Percentiles rank a stretch among this genome's conserved stretches.
These are phyloP conservation scores for Komagataella kurtzmanii DNA, from an alignment of 805 yeast genomes.

Conservation along the genomic window DNA sequence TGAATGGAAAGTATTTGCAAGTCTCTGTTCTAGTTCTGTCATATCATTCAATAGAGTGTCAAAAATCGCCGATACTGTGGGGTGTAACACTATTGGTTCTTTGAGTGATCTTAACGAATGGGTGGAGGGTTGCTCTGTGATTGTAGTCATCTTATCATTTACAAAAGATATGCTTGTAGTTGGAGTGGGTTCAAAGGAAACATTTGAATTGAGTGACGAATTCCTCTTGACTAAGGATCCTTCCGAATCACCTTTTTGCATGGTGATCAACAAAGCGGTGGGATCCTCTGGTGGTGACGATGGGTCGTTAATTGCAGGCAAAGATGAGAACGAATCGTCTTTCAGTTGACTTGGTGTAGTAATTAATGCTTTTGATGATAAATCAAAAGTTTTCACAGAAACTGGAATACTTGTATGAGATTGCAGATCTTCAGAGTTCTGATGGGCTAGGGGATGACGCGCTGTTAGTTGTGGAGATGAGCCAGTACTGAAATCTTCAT, in stretches of 20 bases:
- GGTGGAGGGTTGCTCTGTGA: background rate
- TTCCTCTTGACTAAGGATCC: background rate
- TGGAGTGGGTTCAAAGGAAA: background rate
- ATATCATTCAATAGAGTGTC: background rate
- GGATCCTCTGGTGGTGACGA: background rate
- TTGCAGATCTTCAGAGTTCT: background rate
- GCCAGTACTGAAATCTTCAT: background rate
- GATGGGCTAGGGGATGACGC: background rate
- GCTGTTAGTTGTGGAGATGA: background rate
- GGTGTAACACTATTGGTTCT: background rate
- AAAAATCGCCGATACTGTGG: background rate
- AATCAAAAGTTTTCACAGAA: slow-evolving; percentile 25
- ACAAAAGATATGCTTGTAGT: background rate
- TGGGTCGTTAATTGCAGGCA: background rate
- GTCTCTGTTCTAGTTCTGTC: background rate
- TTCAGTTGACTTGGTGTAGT: slow-evolving; percentile 51
- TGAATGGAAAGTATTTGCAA: background rate
- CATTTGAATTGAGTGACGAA: background rate
- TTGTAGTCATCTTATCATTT: background rate
- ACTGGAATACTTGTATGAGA: background rate
- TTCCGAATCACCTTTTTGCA: background rate
- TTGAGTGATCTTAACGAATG: background rate
- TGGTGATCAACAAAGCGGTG: background rate
- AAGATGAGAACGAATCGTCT: background rate
- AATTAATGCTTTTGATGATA: slow-evolving; percentile 57